A percentile compares a stretch with the other conserved stretches of the same genome.
phyloP scores from a whole-genome alignment of 2,329 filamentous ascomycete genomes.

The Corinectria fuckeliana region DNA sequence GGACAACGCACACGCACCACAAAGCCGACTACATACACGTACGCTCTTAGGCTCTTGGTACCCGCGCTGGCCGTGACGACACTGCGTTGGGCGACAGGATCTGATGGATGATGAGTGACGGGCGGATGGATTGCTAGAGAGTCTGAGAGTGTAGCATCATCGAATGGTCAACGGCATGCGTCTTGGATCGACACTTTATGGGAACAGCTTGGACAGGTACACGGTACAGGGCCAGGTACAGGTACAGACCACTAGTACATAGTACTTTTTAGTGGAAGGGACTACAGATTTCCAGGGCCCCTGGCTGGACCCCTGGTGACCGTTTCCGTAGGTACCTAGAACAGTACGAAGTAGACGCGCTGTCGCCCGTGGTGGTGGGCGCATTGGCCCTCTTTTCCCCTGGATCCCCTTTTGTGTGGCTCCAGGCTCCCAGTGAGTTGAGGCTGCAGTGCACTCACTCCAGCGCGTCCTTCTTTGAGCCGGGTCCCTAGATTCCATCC shows the following conservation, averaged over 20 bases:
- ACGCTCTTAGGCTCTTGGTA: not conserved
- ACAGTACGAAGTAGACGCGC: too few species aligned
- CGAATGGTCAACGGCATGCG: constrained; percentile 13
- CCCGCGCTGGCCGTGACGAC: not conserved
- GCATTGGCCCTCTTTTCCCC: constrained; percentile 10
- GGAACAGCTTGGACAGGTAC: not conserved
- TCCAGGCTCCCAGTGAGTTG: not conserved
- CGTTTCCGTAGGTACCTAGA: too few species aligned
- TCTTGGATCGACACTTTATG: constrained; percentile 7
- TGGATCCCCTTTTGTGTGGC: constrained; percentile 6
- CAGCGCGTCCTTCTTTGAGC: not conserved
- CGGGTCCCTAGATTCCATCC: too few species aligned
- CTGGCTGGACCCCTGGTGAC: constrained; percentile 6
- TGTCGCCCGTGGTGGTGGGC: constrained; percentile 9
- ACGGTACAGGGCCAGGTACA: not conserved
- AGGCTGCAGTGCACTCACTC: not conserved
- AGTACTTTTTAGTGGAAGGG: too few species aligned
- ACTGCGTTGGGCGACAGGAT: not conserved
- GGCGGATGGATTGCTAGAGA: constrained; percentile 15
- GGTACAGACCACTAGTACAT: too few species aligned
- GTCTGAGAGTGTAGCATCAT: constrained; percentile 28
- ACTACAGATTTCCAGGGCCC: not conserved
- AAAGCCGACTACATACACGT: not conserved
- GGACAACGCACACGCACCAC: not conserved
- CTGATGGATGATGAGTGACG: not conserved